Evolutionary conservation across 495 filamentous ascomycete genomes (phyloP).

Genomic region (Neohortaea acidophila): DNA sequence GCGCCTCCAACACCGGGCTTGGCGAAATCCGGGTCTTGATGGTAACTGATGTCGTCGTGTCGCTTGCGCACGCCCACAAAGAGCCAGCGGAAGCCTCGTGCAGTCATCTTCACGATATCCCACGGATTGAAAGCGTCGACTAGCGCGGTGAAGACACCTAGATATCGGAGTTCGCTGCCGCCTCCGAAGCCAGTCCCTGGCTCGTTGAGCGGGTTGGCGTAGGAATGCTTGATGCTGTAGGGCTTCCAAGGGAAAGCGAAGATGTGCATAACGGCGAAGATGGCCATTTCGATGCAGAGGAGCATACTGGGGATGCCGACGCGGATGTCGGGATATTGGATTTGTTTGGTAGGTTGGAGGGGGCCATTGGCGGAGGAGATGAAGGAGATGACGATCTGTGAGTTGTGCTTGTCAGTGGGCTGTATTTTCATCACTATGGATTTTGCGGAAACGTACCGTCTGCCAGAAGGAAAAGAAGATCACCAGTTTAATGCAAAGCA

Average conservation of each 20-base stretch:
- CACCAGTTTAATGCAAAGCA: slow-evolving; percentile 79
- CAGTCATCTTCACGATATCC: slow-evolving; percentile 67
- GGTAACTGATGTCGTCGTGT: slow-evolving; percentile 38
- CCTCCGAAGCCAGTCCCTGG: slow-evolving; percentile 26
- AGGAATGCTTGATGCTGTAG: slow-evolving; percentile 32
- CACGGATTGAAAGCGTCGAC: slow-evolving; percentile 65
- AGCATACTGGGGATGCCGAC: slow-evolving; percentile 66
- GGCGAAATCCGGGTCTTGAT: not conserved
- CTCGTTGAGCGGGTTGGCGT: slow-evolving; percentile 27
- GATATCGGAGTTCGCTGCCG: slow-evolving; percentile 24
- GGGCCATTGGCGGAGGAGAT: slow-evolving; percentile 43
- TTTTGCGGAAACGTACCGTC: slow-evolving; percentile 30
- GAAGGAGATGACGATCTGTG: slow-evolving; percentile 49
- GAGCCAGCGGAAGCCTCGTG: slow-evolving; percentile 65
- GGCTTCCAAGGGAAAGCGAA: slow-evolving; percentile 68
- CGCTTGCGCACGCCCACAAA: slow-evolving; percentile 52
- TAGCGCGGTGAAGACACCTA: slow-evolving; percentile 50
- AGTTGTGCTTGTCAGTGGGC: slow-evolving; percentile 1
- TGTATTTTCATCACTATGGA: not conserved
- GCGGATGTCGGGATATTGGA: slow-evolving; percentile 61
- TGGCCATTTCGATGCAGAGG: slow-evolving; percentile 76
- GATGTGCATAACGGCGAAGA: slow-evolving; percentile 64
- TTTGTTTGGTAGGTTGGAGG: slow-evolving; percentile 42
- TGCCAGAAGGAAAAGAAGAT: slow-evolving; percentile 97
- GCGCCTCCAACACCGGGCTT: slow-evolving; percentile 1